These are phyloP conservation scores for Hypholoma fasciculare DNA, from an alignment of 768 basidiomycete species.

Conservation along the genomic window DNA sequence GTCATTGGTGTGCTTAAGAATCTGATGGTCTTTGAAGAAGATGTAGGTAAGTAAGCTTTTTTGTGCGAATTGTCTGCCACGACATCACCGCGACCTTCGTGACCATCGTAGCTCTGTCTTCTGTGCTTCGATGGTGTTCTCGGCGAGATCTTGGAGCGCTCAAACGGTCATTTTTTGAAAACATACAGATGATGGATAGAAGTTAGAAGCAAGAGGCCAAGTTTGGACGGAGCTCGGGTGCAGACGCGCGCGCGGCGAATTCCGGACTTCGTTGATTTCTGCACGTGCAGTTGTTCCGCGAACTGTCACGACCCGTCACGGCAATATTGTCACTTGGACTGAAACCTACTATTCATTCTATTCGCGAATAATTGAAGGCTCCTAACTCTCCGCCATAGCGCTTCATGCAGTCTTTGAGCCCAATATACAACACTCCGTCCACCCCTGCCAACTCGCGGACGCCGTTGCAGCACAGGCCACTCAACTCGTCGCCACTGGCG, in stretches of 20 bases:
- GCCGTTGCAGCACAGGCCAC: constrained; percentile 32
- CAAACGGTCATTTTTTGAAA: background rate
- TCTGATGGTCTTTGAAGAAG: too few relatives aligned
- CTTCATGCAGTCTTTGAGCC: background rate
- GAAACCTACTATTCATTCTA: background rate
- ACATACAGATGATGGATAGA: background rate
- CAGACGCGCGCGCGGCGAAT: background rate
- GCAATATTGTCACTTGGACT: background rate
- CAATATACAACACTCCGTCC: constrained; percentile 24
- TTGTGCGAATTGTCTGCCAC: too few relatives aligned
- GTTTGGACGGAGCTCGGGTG: background rate
- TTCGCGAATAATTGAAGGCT: background rate
- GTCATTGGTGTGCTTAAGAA: too few relatives aligned
- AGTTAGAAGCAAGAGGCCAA: background rate
- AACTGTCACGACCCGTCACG: background rate
- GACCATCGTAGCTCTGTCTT: too few relatives aligned
- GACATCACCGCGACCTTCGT: too few relatives aligned
- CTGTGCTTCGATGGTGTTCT: too few relatives aligned
- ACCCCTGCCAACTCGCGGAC: constrained; percentile 33
- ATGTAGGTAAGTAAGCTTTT: too few relatives aligned
- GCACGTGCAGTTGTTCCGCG: background rate
- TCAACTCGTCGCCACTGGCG: constrained; percentile 54
- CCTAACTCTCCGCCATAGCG: too few relatives aligned
- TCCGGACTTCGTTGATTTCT: background rate
- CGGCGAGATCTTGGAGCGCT: too few relatives aligned